Conservation (phyloP, 163 green algal species). For the Scenedesmus sp. region DNA sequence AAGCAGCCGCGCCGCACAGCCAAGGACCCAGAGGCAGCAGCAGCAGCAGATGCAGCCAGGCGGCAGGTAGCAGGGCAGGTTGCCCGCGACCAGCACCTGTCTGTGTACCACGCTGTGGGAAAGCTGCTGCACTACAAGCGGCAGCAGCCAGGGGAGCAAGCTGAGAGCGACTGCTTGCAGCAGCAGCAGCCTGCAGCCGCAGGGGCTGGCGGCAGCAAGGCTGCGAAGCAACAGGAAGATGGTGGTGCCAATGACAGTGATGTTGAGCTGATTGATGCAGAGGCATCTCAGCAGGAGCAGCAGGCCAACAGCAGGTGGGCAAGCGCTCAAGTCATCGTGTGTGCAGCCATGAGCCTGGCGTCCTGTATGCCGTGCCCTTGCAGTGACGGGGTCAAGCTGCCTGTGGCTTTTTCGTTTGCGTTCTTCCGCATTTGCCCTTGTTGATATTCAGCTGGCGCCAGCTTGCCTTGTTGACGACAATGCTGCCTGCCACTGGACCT, state of each 20-base stretch:
- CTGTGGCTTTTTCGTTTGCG: too few relatives aligned
- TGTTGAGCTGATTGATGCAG: constrained; percentile 3
- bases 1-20: constrained; percentile 8
- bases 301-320: background rate
- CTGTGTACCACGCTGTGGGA: constrained; percentile 86
- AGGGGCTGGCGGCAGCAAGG: background rate
- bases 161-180: background rate
- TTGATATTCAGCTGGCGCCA: background rate
- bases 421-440: too few relatives aligned
- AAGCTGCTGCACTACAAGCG: constrained; percentile 93
- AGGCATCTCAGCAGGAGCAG: constrained; percentile 33
- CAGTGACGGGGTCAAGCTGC: too few relatives aligned
- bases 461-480: background rate
- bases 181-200: background rate
- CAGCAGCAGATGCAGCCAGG: constrained; percentile 40
- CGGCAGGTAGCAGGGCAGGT: constrained; percentile 52
- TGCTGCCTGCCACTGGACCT: background rate
- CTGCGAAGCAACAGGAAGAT: constrained; percentile 43
- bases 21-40: constrained; percentile 3
- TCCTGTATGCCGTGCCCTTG: background rate
- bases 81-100: constrained; percentile 73
- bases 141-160: constrained; percentile 24
- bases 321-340: background rate
- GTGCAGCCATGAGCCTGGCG: too few relatives aligned
- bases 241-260: background rate